Conservation (phyloP, 495 filamentous ascomycete species). For the Thermochaetoides thermophila region DNA sequence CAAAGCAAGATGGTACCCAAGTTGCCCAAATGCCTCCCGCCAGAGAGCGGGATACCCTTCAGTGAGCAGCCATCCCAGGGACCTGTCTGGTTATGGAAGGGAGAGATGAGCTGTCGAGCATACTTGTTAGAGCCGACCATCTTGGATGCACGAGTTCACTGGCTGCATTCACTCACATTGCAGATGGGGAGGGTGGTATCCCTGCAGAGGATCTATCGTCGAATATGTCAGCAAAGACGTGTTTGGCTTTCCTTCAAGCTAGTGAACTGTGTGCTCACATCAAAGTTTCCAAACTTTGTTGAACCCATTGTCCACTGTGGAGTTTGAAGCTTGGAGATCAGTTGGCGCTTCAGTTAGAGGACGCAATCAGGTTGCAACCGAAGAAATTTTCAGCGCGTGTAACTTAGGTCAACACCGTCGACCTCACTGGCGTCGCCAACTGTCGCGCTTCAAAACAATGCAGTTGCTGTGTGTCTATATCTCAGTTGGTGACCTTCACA, state of each 20-base stretch:
- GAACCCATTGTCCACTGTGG: conserved; percentile 46
- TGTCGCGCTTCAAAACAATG: too few species aligned
- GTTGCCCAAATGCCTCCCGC: conserved; percentile 56
- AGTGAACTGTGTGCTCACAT: conserved; percentile 64
- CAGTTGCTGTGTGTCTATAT: too few species aligned
- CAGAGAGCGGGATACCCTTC: conserved; percentile 53
- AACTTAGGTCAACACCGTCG: too few species aligned
- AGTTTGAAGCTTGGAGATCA: too few species aligned
- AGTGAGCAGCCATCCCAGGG: conserved; percentile 54
- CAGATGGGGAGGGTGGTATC: conserved; percentile 91
- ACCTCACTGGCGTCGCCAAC: too few species aligned
- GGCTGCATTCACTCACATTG: conserved; percentile 54
- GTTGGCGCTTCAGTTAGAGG: conserved; percentile 4
- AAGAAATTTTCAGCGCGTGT: too few species aligned
- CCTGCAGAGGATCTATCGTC: too few species aligned
- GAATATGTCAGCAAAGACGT: too few species aligned
- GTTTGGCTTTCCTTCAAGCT: too few species aligned
- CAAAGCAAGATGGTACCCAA: conserved; percentile 82
- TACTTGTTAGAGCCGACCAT: conserved; percentile 5
- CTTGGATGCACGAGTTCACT: neutral
- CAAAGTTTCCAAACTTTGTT: conserved; percentile 79
- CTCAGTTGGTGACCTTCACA: too few species aligned
- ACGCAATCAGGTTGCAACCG: too few species aligned
- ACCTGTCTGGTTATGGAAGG: conserved; percentile 27
- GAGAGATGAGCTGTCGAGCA: conserved; percentile 29